Evolutionary conservation across 805 yeast genomes (phyloP), one percentile per base, ranked within the genome.

Genomic region (Brettanomyces nanus): DNA sequence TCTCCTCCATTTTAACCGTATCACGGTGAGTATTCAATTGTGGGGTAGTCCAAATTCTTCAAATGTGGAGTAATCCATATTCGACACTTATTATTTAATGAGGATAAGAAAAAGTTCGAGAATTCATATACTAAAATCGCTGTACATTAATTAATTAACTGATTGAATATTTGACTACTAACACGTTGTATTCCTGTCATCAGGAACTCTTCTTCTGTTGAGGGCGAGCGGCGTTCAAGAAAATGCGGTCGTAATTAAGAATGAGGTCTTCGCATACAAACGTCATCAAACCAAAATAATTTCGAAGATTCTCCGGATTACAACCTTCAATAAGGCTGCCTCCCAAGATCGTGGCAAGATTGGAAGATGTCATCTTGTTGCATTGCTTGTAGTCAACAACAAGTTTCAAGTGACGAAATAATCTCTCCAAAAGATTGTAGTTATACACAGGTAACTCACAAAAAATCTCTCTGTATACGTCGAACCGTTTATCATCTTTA

Each of bases 321-420:
- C 74, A 65, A 11, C 77, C 76, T 45, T 75, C 80, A 4, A 77
- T 72, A 38, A 75, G 64, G 3, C 77, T 72, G 1, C 80, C 80
- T 2, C 79, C 80, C 45, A 90, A 81, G 5, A 90, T 96, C 39
- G 94, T 90, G 4, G 96, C 95, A 51, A 90, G 62, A 54, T 90
- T 90, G 2, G 86, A 79, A 3, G 95, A 75, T 39, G 81, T 85
- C 97, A 90, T 90, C 55, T 79, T 79, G 61, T 90, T 90, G 33
- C 62, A 63, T 9, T 73, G 77, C 32, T 80, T 77, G 51, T 76
- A 77, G 41, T 70, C 71, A 38, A 82, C 78, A 19, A 90, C 80
- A 46, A 69, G 70, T 45, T 71, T 67, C 63, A 89, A 69, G 62
- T 89, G 97, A 31, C 67, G 61, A 28, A 82, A 67, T 38, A 90